phyloP scores from a whole-genome alignment of 2,329 filamentous ascomycete species.

The Epichloe glyceriae region DNA sequence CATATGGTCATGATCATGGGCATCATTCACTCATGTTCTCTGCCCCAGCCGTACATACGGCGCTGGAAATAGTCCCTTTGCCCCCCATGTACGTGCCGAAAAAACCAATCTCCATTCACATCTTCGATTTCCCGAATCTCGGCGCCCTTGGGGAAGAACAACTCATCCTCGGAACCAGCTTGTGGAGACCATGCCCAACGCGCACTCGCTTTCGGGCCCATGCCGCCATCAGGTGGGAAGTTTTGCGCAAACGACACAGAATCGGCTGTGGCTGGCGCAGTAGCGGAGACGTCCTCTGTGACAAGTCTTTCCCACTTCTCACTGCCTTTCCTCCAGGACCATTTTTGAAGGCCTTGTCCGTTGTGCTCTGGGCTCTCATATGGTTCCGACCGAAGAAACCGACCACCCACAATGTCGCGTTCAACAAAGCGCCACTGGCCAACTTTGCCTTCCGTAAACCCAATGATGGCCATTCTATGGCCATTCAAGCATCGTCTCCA shows the following conservation, averaged over 20 bases:
- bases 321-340: conserved; percentile 36
- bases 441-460: conserved; percentile 55
- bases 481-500: conserved; percentile 73
- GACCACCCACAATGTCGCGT: conserved; percentile 66
- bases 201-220: conserved; percentile 50
- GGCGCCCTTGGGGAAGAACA: conserved; percentile 72
- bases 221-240: conserved; percentile 66
- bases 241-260: conserved; percentile 14
- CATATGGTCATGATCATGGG: neutral
- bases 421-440: conserved; percentile 57
- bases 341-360: conserved; percentile 29
- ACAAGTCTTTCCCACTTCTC: conserved; percentile 33
- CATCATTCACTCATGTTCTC: neutral
- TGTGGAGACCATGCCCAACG: conserved; percentile 70
- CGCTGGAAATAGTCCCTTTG: conserved; percentile 66
- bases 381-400: conserved; percentile 49
- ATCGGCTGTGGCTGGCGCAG: conserved; percentile 23
- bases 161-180: conserved; percentile 53
- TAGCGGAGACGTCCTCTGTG: conserved; percentile 35
- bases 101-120: conserved; percentile 84
- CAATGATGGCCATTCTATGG: conserved; percentile 74
- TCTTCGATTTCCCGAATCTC: conserved; percentile 75
- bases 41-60: conserved; percentile 45
- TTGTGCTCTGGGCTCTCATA: conserved; percentile 23
- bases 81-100: conserved; percentile 73